A percentile compares a stretch with the other conserved stretches of the same genome.
Evolutionary conservation across 352 stramenopile species (phyloP).

Genomic region (Phytophthora citrophthora): DNA sequence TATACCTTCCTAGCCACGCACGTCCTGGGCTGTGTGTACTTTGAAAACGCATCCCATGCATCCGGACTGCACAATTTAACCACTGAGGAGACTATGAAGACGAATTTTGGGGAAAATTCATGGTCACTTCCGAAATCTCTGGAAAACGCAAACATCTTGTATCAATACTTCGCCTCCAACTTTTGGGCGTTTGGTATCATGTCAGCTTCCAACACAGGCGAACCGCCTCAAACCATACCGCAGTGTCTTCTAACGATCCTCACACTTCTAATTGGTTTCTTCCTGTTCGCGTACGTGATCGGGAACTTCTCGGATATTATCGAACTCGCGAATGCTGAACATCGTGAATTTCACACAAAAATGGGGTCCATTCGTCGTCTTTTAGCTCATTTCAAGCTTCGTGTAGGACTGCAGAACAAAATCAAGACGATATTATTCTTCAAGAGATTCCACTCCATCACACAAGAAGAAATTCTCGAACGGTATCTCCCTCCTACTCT

Average conservation of each 20-base stretch:
- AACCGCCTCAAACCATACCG: neutral
- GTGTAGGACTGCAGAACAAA: constrained; percentile 38
- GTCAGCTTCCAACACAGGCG: constrained; percentile 37
- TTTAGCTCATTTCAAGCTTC: constrained; percentile 52
- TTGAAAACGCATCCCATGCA: too few relatives aligned
- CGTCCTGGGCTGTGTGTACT: too few relatives aligned
- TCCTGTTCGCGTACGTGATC: constrained; percentile 66
- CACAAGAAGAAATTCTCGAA: constrained; percentile 53
- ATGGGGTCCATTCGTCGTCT: constrained; percentile 39
- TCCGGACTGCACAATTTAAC: too few relatives aligned
- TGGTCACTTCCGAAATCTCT: too few relatives aligned
- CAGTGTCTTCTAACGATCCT: constrained; percentile 47
- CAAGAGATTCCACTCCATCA: constrained; percentile 60
- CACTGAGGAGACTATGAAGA: too few relatives aligned
- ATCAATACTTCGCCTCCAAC: too few relatives aligned
- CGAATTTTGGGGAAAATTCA: too few relatives aligned
- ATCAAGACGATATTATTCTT: constrained; percentile 71
- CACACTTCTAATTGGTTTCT: constrained; percentile 51
- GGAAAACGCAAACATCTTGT: too few relatives aligned
- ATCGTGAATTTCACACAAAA: constrained; percentile 54
- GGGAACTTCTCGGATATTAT: constrained; percentile 65
- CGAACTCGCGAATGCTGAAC: constrained; percentile 52
- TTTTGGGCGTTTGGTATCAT: constrained; percentile 67
- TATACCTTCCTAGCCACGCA: too few relatives aligned
- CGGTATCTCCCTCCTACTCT: constrained; percentile 28